phyloP scores from a whole-genome alignment of 352 stramenopile genomes.

The Peronospora farinosa region DNA sequence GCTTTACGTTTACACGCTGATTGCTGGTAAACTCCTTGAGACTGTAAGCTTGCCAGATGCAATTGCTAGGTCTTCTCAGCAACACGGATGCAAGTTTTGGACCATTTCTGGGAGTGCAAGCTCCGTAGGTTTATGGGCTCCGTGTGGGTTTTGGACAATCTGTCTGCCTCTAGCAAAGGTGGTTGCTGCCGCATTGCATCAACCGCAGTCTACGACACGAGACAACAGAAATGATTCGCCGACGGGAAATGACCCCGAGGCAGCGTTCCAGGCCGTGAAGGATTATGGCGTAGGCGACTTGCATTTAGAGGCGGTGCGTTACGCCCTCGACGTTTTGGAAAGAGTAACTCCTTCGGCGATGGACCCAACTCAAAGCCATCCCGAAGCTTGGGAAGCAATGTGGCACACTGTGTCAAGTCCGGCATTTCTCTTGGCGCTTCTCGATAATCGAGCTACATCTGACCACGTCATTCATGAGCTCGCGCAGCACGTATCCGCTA shows the following conservation, averaged over 20 bases:
- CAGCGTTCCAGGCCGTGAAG: conserved; percentile 39
- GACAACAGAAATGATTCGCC: neutral
- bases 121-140: conserved; percentile 48
- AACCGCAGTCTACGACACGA: conserved; percentile 6
- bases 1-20: conserved; percentile 47
- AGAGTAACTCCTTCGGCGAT: conserved; percentile 23
- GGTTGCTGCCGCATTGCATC: conserved; percentile 26
- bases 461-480: conserved; percentile 53
- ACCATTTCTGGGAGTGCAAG: conserved; percentile 41
- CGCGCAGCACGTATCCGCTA: conserved; percentile 38
- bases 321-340: conserved; percentile 61
- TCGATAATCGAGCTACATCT: conserved; percentile 32
- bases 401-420: conserved; percentile 51
- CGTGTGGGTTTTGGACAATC: conserved; percentile 60
- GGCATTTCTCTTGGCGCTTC: conserved; percentile 58
- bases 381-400: conserved; percentile 29
- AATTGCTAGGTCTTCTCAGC: conserved; percentile 3
- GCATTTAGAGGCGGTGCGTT: conserved; percentile 49
- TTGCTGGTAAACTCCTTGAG: conserved; percentile 41
- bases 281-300: conserved; percentile 42
- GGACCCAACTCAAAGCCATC: conserved; percentile 27
- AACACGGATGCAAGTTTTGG: conserved; percentile 38
- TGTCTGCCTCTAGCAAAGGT: conserved; percentile 43
- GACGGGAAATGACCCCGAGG: conserved; percentile 19
- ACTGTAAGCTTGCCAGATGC: conserved; percentile 31